A percentile compares a stretch with the other conserved stretches of the same genome.
phyloP scores from a whole-genome alignment of 2,329 filamentous ascomycete species.

The Cercospora sojina region DNA sequence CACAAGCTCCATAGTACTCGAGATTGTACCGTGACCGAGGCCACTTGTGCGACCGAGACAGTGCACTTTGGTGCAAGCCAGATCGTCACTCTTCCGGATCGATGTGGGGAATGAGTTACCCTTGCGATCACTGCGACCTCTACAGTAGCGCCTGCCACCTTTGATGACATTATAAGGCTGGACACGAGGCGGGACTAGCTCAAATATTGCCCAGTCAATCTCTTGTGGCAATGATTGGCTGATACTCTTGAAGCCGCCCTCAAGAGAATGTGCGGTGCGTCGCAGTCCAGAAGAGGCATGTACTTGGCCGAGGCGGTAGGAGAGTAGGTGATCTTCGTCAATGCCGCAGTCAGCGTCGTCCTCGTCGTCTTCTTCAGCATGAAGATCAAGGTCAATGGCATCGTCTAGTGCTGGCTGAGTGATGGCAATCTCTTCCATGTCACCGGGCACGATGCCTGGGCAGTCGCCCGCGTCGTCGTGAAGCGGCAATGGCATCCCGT shows the following conservation, averaged over 20 bases:
- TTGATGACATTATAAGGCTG: slow-evolving; percentile 72
- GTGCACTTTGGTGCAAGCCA: slow-evolving; percentile 77
- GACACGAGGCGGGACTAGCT: slow-evolving; percentile 69
- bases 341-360: slow-evolving; percentile 70
- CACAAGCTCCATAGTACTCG: slow-evolving; percentile 75
- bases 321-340: slow-evolving; percentile 75
- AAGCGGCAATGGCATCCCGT: slow-evolving; percentile 21
- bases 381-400: slow-evolving; percentile 67
- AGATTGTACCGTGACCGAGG: slow-evolving; percentile 73
- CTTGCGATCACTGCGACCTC: slow-evolving; percentile 29
- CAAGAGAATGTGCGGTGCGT: slow-evolving; percentile 45
- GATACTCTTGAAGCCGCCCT: slow-evolving; percentile 48
- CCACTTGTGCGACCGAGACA: slow-evolving; percentile 87
- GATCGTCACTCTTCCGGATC: slow-evolving; percentile 59
- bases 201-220: slow-evolving; percentile 92
- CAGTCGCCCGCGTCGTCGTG: slow-evolving; percentile 60
- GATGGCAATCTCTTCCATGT: slow-evolving; percentile 74
- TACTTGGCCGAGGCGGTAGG: slow-evolving; percentile 76
- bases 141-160: slow-evolving; percentile 45
- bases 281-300: slow-evolving; percentile 89
- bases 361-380: slow-evolving; percentile 77
- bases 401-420: slow-evolving; percentile 85
- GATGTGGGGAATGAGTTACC: slow-evolving; percentile 44
- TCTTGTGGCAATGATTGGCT: slow-evolving; percentile 71
- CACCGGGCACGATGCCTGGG: slow-evolving; percentile 70